phyloP scores from a whole-genome alignment of 2,329 filamentous ascomycete species.

The Curvularia verruculosa region DNA sequence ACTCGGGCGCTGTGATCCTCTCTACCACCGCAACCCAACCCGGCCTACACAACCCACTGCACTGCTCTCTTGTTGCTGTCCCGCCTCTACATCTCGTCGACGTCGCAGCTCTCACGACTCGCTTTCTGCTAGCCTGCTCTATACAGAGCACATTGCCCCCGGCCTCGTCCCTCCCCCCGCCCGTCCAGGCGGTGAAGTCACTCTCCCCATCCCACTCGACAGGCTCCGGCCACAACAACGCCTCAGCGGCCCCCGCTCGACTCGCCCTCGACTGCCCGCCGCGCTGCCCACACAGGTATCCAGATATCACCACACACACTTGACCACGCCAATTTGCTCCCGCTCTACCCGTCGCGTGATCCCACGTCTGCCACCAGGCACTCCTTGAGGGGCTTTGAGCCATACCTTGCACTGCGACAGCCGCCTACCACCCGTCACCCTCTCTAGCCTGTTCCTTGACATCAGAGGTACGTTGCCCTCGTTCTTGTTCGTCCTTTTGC shows the following conservation, averaged over 20 bases:
- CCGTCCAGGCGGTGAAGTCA: conserved; percentile 49
- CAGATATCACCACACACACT: conserved; percentile 32
- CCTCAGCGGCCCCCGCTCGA: conserved; percentile 35
- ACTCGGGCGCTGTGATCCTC: conserved; percentile 35
- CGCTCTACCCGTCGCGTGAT: conserved; percentile 43
- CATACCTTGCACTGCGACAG: conserved; percentile 43
- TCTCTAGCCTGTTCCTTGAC: conserved; percentile 28
- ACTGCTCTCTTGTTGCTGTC: conserved; percentile 22
- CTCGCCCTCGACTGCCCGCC: conserved; percentile 39
- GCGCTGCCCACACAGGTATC: conserved; percentile 40
- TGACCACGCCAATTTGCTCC: conserved; percentile 34
- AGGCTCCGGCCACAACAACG: conserved; percentile 47
- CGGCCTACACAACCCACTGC: conserved; percentile 24
- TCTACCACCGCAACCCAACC: conserved; percentile 33
- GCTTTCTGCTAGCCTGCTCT: conserved; percentile 25
- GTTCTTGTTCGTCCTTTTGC: not conserved
- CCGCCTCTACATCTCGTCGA: conserved; percentile 21
- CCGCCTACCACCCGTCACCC: conserved; percentile 26
- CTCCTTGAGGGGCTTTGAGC: conserved; percentile 51
- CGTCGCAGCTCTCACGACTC: conserved; percentile 27
- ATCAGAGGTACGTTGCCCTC: conserved; percentile 40
- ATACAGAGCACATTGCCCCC: conserved; percentile 20
- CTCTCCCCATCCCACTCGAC: conserved; percentile 44
- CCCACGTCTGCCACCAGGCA: conserved; percentile 42
- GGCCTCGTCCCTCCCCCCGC: conserved; percentile 19